Base-by-base conservation (phyloP, 345 rosid genomes). In the Pugionium cornutum region DNA sequence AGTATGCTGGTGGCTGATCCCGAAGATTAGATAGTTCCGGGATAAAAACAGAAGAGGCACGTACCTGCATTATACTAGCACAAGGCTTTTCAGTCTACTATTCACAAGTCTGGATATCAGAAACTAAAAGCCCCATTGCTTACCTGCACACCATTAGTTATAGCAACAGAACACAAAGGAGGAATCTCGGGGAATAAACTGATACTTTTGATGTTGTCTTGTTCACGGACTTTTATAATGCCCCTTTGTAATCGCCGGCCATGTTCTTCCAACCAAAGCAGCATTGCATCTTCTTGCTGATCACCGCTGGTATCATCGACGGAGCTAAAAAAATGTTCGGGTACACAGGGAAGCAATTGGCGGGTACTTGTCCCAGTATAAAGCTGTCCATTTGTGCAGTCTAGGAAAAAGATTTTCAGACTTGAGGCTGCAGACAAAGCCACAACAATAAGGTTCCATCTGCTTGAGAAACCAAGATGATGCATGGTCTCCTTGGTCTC, bases 191-290 rank as follows among this genome's bases (percentile, higher is more conserved):
- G 96, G 77, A 84, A 91, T 65, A 79, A 85, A 80, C 75, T 78
- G 54, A 91, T 83, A 66, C 82, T 70, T 68, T 72, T 85, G 34
- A 69, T 1, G 53, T 53, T 66, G 4, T 53, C 79, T 55, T 77
- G 74, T 51, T 64, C 72, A 45, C 74, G 77, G 60, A 85, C 25
- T 70, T 82, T 84, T 44, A 88, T 82, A 43, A 57, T 72, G 25
- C 96, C 96, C 56, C 54, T 64, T 68, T 83, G 80, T 76, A 91
- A 77, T 40, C 92, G 79, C 18, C 76, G 75, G 2, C 54, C 82
- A 53, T 94, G 99, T 69, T 94, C 96, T 81, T 94, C 97, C 70
- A 91, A 70, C 99, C 99, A 94, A 30, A 91, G 84, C 64, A 94
- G 54, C 88, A 88, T 74, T 3, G 79, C 99, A 59, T 94, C 99